These are phyloP conservation scores for Diatrype stigma DNA, from an alignment of 2,329 filamentous ascomycete genomes.

Conservation along the genomic window DNA sequence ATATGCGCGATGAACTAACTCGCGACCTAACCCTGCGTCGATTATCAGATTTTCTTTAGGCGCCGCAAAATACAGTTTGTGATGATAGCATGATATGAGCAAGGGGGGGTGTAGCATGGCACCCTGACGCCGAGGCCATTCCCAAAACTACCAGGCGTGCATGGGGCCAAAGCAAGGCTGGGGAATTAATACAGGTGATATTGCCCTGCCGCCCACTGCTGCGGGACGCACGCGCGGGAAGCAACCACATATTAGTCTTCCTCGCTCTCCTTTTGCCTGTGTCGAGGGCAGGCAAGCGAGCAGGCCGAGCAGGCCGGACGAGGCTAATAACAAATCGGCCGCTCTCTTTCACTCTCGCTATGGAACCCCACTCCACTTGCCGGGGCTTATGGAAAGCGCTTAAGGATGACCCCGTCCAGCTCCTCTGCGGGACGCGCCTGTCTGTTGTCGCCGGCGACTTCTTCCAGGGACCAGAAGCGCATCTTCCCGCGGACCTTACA, in stretches of 20 bases:
- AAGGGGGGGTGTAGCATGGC: no score
- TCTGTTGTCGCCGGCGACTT: background rate
- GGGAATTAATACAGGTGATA: background rate
- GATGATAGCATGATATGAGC: no score
- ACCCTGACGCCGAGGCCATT: no score
- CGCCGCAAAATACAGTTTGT: no score
- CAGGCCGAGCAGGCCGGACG: no score
- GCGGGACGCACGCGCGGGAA: background rate
- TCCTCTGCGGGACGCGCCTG: background rate
- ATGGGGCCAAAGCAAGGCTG: background rate
- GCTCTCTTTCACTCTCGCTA: background rate
- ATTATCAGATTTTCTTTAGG: no score
- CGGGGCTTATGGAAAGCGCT: background rate
- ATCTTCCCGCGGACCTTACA: no score
- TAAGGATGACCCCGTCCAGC: background rate
- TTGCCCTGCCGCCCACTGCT: background rate
- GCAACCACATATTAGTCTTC: background rate
- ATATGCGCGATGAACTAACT: no score
- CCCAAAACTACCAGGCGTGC: no score
- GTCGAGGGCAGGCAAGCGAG: no score
- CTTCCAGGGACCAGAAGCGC: background rate
- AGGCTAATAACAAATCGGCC: background rate
- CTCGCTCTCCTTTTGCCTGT: background rate
- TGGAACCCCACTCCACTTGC: background rate
- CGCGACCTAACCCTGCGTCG: no score